A percentile compares a stretch with the other conserved stretches of the same genome.
Evolutionary conservation across 2,329 filamentous ascomycete species (phyloP).

Genomic region (Alternaria burnsii): DNA sequence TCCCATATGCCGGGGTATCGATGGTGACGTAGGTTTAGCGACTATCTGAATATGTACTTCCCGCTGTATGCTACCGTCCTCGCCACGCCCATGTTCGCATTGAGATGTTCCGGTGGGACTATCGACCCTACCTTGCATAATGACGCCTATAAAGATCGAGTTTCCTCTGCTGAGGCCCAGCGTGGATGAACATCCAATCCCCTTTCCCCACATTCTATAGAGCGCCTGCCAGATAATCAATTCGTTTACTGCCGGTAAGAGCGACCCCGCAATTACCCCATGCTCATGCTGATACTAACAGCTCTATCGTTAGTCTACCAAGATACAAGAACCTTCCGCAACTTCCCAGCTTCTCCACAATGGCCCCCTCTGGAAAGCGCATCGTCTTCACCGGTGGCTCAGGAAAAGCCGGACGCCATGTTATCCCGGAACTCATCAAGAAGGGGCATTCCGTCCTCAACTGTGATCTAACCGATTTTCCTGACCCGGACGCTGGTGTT

Average conservation of each 20-base stretch:
- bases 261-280: constrained; percentile 7
- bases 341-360: constrained; percentile 10
- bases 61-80: constrained; percentile 11
- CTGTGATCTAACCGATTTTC: constrained; percentile 61
- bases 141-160: constrained; percentile 22
- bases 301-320: background rate
- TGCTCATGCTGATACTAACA: background rate
- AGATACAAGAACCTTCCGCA: background rate
- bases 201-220: background rate
- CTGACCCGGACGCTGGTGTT: constrained; percentile 54
- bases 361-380: constrained; percentile 49
- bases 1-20: constrained; percentile 15
- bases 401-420: constrained; percentile 62
- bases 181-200: background rate
- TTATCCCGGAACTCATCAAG: constrained; percentile 62
- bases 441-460: constrained; percentile 64
- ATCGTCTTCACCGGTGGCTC: constrained; percentile 60
- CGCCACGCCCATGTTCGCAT: constrained; percentile 15
- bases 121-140: constrained; percentile 8
- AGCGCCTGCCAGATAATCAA: background rate
- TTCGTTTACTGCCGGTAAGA: background rate
- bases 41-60: constrained; percentile 3
- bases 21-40: constrained; percentile 32
- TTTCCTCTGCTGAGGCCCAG: background rate
- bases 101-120: constrained; percentile 19